These are phyloP conservation scores for Cymbopogon citratus DNA, from an alignment of 176 grass and related monocot genomes.

Conservation along the genomic window DNA sequence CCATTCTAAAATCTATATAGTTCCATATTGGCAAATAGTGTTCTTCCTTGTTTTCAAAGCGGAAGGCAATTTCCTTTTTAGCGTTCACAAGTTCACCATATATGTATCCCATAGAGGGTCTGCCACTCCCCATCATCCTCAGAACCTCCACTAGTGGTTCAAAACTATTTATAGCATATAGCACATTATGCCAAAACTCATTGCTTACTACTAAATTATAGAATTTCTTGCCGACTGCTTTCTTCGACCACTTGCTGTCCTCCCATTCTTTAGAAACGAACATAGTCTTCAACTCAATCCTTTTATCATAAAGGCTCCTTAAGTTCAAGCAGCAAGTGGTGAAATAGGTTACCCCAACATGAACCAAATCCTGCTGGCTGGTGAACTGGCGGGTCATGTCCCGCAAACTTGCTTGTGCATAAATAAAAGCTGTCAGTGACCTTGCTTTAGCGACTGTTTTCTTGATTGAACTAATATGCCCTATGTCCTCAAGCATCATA, in stretches of 20 bases:
- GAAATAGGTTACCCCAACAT: background rate
- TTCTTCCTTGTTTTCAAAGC: constrained; percentile 3
- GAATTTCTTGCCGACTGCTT: constrained; percentile 14
- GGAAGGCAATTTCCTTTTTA: constrained; percentile 21
- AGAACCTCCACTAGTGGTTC: constrained; percentile 9
- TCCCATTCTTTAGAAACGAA: constrained; percentile 31
- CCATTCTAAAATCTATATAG: constrained; percentile 10
- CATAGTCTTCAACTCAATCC: constrained; percentile 24
- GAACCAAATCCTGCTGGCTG: constrained; percentile 13
- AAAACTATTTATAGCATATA: constrained; percentile 21
- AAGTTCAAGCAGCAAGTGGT: constrained; percentile 20
- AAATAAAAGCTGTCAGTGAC: constrained; percentile 19
- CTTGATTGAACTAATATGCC: constrained; percentile 3
- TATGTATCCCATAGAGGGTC: constrained; percentile 4
- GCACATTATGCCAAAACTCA: constrained; percentile 6
- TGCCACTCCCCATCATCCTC: constrained; percentile 4
- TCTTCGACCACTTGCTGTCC: constrained; percentile 15
- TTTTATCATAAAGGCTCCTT: constrained; percentile 21
- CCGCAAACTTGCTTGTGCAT: background rate
- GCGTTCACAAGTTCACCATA: background rate
- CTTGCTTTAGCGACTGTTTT: constrained; percentile 14
- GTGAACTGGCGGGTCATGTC: constrained; percentile 7
- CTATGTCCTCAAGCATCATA: constrained; percentile 21
- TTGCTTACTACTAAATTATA: constrained; percentile 19
- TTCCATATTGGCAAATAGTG: constrained; percentile 19